Conservation (phyloP, 805 yeast genomes). For the Candida tammaniensis region DNA sequence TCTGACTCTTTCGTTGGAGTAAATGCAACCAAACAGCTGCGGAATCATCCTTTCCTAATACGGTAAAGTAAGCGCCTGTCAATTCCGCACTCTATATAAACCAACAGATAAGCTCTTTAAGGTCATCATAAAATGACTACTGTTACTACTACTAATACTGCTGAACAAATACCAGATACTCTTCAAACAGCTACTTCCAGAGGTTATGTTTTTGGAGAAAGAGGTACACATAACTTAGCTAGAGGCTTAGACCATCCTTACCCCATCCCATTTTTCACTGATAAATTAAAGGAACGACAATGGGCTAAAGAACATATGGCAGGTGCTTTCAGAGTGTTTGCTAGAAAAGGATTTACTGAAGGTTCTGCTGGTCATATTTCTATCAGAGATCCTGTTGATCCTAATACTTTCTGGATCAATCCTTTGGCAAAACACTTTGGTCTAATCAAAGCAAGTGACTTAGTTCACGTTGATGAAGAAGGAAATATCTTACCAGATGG, state of each 20-base stretch:
- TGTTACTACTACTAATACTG: too few species aligned
- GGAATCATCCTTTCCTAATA: too few species aligned
- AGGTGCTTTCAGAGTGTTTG: constrained; percentile 78
- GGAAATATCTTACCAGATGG: constrained; percentile 40
- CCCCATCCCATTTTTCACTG: constrained; percentile 50
- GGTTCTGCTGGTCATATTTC: constrained; percentile 87
- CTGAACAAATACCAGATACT: too few species aligned
- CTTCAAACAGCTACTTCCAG: constrained; percentile 4
- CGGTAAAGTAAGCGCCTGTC: too few species aligned
- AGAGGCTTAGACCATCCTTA: constrained; percentile 52
- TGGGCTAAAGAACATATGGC: constrained; percentile 74
- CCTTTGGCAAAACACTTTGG: constrained; percentile 75
- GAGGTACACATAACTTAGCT: constrained; percentile 62
- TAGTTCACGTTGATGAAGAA: constrained; percentile 36
- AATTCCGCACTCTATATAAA: too few species aligned
- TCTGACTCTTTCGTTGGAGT: too few species aligned
- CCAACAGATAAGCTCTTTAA: too few species aligned
- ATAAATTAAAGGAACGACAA: constrained; percentile 47
- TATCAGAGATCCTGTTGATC: constrained; percentile 76
- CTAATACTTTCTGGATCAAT: constrained; percentile 81
- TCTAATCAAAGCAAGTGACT: constrained; percentile 35
- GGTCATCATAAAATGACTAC: too few species aligned
- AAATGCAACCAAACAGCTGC: too few species aligned
- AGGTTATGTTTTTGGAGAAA: constrained; percentile 12
- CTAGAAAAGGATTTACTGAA: constrained; percentile 69